Percentiles rank a stretch among this genome's conserved stretches.
phyloP scores from a whole-genome alignment of 805 yeast species.

The Candida berthetii region DNA sequence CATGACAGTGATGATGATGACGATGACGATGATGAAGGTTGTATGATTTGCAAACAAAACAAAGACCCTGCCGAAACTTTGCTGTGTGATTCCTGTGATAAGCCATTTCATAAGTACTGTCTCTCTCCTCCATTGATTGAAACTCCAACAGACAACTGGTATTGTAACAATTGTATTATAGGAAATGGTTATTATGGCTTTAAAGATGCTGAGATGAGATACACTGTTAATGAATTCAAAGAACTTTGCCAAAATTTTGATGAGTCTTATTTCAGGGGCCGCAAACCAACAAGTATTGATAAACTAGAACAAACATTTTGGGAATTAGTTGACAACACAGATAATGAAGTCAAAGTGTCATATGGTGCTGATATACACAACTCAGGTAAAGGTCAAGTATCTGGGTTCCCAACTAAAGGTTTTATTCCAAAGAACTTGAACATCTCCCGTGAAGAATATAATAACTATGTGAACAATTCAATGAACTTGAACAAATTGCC shows the following conservation, averaged over 20 bases:
- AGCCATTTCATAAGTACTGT: constrained; percentile 62
- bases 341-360: constrained; percentile 52
- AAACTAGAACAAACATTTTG: constrained; percentile 63
- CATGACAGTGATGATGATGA: constrained; percentile 15
- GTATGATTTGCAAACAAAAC: constrained; percentile 41
- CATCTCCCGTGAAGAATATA: constrained; percentile 15
- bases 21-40: constrained; percentile 21
- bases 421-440: constrained; percentile 21
- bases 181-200: constrained; percentile 90
- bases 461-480: constrained; percentile 48
- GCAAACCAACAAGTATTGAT: constrained; percentile 28
- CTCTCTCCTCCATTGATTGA: constrained; percentile 46
- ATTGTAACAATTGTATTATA: constrained; percentile 75
- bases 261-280: constrained; percentile 30
- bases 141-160: constrained; percentile 65
- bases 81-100: constrained; percentile 72
- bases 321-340: constrained; percentile 38
- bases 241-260: constrained; percentile 46
- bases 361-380: constrained; percentile 87
- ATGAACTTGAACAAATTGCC: constrained; percentile 77
- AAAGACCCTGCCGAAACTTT: constrained; percentile 42
- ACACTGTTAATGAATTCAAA: constrained; percentile 56
- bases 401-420: constrained; percentile 63
- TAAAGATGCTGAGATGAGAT: constrained; percentile 54
- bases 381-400: constrained; percentile 53